Evolutionary conservation across 306 rosid genomes (phyloP), one percentile per base, ranked within the genome.

Genomic region (Inga laurina): DNA sequence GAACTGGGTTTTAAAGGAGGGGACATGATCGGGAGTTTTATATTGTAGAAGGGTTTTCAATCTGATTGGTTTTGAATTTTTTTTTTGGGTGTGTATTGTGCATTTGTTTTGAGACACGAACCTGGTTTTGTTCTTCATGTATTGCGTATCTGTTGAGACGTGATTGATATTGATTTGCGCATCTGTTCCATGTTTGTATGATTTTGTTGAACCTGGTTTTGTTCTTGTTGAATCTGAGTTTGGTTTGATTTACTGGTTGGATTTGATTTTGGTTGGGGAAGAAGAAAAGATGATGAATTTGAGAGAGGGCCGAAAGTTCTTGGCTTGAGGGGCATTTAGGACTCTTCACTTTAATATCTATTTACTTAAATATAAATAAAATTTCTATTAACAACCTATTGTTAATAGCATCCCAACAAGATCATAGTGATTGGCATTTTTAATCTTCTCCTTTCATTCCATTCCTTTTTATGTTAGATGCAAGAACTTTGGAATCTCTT

Each of bases 401-500:
- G 64, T 21, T 57, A 1, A 57, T 21, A 8, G 64, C 64, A 57
- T 57, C 22, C 64, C 64, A 57, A 21, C 30, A n/a, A 57, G 9
- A 21, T 57, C 10, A 7, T 22, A 52, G 61, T 57, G 24, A 22
- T n/a, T 3, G 21, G n/a, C 10, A 21, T 21, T n/a, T 39, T 22
- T 1, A 59, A 22, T 22, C 32, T n/a, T 24, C 66, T 22, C 32
- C 66, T 59, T 59, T 59, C 15, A 59, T 22, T 59, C 66, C 34
- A 3, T 59, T 59, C 15, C 32, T 3, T 64, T 64, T 27, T 64
- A 13, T 30, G 41, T 30, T 27, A 30, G 14, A 27, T 27, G 70
- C 70, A 13, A 64, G 41, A 64, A 68, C 43, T 57, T 52, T 59
- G 81, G 61, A 75, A 68, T 75, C 21, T 44, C 65, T 70, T 69